A percentile compares a stretch with the other conserved stretches of the same genome.
Evolutionary conservation across 2,329 filamentous ascomycete species (phyloP).

Genomic region (Arthrobotrys musiformis): DNA sequence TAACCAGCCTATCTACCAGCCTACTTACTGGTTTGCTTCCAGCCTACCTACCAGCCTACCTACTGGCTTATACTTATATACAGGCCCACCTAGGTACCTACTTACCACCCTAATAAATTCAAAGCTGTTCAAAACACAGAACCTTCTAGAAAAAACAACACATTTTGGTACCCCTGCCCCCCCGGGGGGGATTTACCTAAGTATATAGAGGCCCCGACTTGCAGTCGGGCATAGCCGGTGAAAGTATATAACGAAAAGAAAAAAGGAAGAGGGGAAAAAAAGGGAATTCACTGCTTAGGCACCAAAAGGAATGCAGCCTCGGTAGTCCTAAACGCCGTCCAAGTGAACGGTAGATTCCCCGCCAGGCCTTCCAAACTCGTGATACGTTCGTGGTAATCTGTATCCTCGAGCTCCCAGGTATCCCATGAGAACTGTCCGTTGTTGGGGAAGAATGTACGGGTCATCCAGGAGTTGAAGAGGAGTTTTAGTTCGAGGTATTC

Average conservation of each 20-base stretch:
- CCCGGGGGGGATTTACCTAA: no score
- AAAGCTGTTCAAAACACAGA: no score
- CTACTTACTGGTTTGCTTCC: no score
- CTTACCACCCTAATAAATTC: no score
- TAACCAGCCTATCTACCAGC: no score
- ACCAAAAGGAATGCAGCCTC: slow-evolving; percentile 23
- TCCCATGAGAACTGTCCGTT: background rate
- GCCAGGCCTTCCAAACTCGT: background rate
- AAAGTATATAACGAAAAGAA: background rate
- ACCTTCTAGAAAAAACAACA: no score
- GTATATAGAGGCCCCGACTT: no score
- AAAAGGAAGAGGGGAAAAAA: background rate
- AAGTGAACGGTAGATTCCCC: background rate
- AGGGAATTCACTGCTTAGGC: background rate
- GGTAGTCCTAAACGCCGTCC: background rate
- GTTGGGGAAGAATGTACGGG: background rate
- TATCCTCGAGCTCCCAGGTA: slow-evolving; percentile 1
- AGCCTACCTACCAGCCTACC: no score
- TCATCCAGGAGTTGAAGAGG: slow-evolving; percentile 2
- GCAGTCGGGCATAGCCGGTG: no score
- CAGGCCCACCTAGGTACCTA: no score
- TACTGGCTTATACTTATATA: no score
- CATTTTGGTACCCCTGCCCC: no score
- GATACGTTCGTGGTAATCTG: background rate
- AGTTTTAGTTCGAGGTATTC: background rate